Conservation (phyloP, 2,329 filamentous ascomycete genomes). For the Hymenoscyphus fraxineus region DNA sequence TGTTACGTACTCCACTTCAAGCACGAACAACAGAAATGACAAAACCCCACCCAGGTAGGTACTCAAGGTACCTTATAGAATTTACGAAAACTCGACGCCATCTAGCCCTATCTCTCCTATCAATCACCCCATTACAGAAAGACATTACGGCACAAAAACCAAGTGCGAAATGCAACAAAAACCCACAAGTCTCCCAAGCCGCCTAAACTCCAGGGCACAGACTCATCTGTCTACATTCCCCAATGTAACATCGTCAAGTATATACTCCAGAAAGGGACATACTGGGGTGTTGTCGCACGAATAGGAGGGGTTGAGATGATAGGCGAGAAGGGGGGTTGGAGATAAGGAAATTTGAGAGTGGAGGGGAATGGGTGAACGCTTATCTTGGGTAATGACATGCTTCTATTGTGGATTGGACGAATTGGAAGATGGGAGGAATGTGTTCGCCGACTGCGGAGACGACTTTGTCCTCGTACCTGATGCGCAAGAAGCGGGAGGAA, state of each 20-base stretch:
- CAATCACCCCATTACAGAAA: conserved; percentile 4
- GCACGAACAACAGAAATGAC: not conserved
- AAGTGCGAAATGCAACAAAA: conserved; percentile 27
- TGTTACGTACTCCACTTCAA: too few species aligned
- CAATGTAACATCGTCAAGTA: not conserved
- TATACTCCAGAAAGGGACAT: not conserved
- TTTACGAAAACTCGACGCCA: not conserved
- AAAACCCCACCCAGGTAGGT: not conserved
- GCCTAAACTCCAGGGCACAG: conserved; percentile 1
- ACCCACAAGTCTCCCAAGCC: not conserved
- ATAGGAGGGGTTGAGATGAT: not conserved
- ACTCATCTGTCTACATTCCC: not conserved
- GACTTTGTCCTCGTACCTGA: conserved; percentile 10
- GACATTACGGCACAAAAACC: conserved; percentile 25
- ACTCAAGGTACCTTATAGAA: too few species aligned
- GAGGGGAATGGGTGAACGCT: not conserved
- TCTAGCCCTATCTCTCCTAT: not conserved
- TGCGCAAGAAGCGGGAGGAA: not conserved
- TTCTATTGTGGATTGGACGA: not conserved
- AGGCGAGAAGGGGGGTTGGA: conserved; percentile 10
- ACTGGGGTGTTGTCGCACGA: conserved; percentile 1
- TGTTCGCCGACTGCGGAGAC: not conserved
- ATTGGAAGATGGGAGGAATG: not conserved
- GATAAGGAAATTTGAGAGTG: conserved; percentile 7
- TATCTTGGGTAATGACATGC: conserved; percentile 18